Conservation (phyloP, 805 yeast species). For the Wickerhamiella musiphila region DNA sequence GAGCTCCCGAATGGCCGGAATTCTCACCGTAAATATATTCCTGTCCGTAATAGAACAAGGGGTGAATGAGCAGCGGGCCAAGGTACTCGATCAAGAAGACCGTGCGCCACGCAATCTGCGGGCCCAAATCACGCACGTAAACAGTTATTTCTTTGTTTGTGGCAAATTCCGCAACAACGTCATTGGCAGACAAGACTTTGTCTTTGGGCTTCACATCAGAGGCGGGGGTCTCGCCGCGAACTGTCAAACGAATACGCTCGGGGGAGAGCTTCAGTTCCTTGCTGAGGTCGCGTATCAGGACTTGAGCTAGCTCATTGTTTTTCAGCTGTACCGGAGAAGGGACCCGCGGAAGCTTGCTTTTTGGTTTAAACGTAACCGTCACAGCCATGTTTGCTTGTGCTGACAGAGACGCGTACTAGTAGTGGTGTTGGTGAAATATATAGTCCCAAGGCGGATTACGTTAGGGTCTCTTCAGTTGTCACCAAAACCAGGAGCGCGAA, state of each 20-base stretch:
- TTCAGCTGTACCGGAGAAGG: conserved; percentile 1
- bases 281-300: conserved; percentile 28
- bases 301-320: not conserved
- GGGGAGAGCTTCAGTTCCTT: conserved; percentile 28
- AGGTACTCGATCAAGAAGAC: conserved; percentile 79
- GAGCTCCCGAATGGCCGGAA: conserved; percentile 32
- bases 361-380: not conserved
- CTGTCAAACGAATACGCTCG: conserved; percentile 41
- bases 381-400: not conserved
- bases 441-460: too few relatives aligned
- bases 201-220: conserved; percentile 18
- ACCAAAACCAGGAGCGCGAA: too few relatives aligned
- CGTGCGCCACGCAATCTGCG: conserved; percentile 80
- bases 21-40: conserved; percentile 21
- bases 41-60: conserved; percentile 31
- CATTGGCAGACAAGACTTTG: conserved; percentile 29
- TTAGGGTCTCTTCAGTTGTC: too few relatives aligned
- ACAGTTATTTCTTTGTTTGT: conserved; percentile 26
- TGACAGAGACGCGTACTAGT: too few relatives aligned
- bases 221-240: conserved; percentile 6
- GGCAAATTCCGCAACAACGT: conserved; percentile 31
- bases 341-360: conserved; percentile 2
- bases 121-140: conserved; percentile 76
- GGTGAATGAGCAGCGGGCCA: conserved; percentile 76
- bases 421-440: too few relatives aligned